Percentiles rank a stretch among this genome's conserved stretches.
These are phyloP conservation scores for Alternaria longipes DNA, from an alignment of 2,329 filamentous ascomycete species.

Conservation along the genomic window DNA sequence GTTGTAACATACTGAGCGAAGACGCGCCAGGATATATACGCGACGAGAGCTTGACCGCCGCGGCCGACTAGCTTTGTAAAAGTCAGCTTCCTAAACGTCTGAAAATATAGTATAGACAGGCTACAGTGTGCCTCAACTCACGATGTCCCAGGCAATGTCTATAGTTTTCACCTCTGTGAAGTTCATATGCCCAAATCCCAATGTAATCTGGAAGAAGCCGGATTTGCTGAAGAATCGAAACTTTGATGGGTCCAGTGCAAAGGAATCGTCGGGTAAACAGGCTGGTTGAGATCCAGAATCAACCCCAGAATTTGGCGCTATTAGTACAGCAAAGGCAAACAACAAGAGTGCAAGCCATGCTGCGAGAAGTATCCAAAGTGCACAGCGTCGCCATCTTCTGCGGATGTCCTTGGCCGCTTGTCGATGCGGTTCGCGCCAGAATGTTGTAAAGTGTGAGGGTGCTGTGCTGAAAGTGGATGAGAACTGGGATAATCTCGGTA, in stretches of 20 bases:
- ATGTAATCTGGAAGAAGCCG: conserved; percentile 33
- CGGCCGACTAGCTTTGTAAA: conserved; percentile 27
- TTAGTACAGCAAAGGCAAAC: neutral
- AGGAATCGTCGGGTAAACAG: conserved; percentile 22
- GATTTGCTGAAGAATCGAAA: conserved; percentile 21
- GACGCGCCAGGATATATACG: conserved; percentile 24
- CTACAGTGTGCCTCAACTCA: conserved; percentile 9
- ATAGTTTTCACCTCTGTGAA: conserved; percentile 32
- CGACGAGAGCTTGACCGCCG: conserved; percentile 32
- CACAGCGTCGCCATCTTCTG: conserved; percentile 1
- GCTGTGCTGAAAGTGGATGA: neutral
- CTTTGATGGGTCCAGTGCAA: conserved; percentile 3
- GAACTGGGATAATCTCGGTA: neutral
- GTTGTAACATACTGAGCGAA: conserved; percentile 32
- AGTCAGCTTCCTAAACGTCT: neutral
- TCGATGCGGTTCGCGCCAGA: neutral
- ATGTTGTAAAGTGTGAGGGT: neutral
- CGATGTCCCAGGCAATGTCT: conserved; percentile 36
- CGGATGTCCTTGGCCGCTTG: conserved; percentile 14
- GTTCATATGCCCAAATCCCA: conserved; percentile 22
- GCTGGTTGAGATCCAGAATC: neutral
- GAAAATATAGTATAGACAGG: neutral
- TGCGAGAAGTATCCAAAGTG: conserved; percentile 1
- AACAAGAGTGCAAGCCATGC: neutral
- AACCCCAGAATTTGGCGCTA: neutral